Evolutionary conservation across 2,329 filamentous ascomycete species (phyloP).

Genomic region (Penicillium sp.): DNA sequence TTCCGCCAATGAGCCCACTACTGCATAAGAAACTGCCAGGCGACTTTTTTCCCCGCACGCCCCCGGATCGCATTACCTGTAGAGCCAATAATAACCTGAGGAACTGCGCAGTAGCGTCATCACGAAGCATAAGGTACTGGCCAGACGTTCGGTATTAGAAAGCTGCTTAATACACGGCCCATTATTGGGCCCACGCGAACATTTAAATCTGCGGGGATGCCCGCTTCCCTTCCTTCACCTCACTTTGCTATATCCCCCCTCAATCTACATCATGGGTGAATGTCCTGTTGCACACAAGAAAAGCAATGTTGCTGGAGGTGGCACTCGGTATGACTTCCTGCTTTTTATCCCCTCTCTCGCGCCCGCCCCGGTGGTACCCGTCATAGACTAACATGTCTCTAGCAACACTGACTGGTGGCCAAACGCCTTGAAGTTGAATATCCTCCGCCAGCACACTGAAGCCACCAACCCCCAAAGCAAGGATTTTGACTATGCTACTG

Average conservation of each 20-base stretch:
- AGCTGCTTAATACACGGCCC: slow-evolving; percentile 5
- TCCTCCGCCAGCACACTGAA: slow-evolving; percentile 70
- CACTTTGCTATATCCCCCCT: background rate
- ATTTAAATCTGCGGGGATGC: slow-evolving; percentile 12
- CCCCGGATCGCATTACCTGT: background rate
- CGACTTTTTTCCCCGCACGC: slow-evolving; percentile 9
- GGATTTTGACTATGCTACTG: slow-evolving; percentile 71
- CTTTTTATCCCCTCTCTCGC: background rate
- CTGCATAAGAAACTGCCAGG: background rate
- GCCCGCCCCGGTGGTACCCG: background rate
- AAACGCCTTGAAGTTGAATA: slow-evolving; percentile 65
- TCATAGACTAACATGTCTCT: background rate
- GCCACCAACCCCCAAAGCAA: slow-evolving; percentile 64
- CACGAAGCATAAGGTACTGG: background rate
- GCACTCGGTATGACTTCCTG: slow-evolving; percentile 49
- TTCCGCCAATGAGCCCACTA: slow-evolving; percentile 4
- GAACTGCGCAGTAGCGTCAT: background rate
- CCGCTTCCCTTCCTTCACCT: background rate
- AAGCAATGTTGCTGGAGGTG: slow-evolving; percentile 56
- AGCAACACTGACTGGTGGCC: slow-evolving; percentile 75
- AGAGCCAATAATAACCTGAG: slow-evolving; percentile 1
- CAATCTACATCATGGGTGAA: slow-evolving; percentile 24
- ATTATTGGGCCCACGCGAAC: slow-evolving; percentile 4
- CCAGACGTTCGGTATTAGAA: background rate
- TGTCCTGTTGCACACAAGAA: slow-evolving; percentile 30